Percentiles rank a stretch among this genome's conserved stretches.
These are phyloP conservation scores for Aspergillus calidoustus DNA, from an alignment of 2,329 filamentous ascomycete genomes.

Conservation along the genomic window DNA sequence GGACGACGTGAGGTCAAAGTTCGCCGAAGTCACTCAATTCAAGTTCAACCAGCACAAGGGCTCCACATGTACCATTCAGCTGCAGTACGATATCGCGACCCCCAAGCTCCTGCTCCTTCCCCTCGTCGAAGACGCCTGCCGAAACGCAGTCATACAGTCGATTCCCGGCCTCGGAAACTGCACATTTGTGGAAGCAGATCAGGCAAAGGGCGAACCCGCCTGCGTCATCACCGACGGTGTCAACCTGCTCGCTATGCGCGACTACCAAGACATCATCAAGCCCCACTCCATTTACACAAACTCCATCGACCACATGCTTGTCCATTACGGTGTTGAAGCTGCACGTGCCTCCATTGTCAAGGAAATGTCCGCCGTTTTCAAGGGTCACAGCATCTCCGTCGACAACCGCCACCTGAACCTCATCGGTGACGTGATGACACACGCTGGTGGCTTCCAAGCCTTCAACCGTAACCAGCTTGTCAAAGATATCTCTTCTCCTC, in stretches of 20 bases:
- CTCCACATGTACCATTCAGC: conserved; percentile 76
- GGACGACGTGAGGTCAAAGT: conserved; percentile 66
- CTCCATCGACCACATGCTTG: conserved; percentile 84
- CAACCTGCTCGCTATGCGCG: conserved; percentile 89
- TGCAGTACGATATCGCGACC: conserved; percentile 78
- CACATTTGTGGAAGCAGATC: conserved; percentile 66
- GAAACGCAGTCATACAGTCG: conserved; percentile 82
- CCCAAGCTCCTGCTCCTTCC: conserved; percentile 94
- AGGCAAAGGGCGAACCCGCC: conserved; percentile 54
- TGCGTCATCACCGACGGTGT: conserved; percentile 78
- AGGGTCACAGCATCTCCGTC: conserved; percentile 87
- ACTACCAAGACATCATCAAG: conserved; percentile 82
- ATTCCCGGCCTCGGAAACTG: conserved; percentile 78
- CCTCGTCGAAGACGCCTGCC: conserved; percentile 80
- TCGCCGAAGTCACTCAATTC: conserved; percentile 74
- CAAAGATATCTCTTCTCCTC: conserved; percentile 80
- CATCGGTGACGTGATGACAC: conserved; percentile 98
- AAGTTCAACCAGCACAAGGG: conserved; percentile 76
- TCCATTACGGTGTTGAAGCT: conserved; percentile 90
- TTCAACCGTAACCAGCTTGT: conserved; percentile 88
- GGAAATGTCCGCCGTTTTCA: conserved; percentile 85
- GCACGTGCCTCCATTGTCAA: conserved; percentile 83
- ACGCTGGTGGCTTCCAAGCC: conserved; percentile 82
- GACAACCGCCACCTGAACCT: conserved; percentile 92
- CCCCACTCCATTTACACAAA: conserved; percentile 88